phyloP scores from a whole-genome alignment of 257 asterid genomes.

The Ehretia macrophylla region DNA sequence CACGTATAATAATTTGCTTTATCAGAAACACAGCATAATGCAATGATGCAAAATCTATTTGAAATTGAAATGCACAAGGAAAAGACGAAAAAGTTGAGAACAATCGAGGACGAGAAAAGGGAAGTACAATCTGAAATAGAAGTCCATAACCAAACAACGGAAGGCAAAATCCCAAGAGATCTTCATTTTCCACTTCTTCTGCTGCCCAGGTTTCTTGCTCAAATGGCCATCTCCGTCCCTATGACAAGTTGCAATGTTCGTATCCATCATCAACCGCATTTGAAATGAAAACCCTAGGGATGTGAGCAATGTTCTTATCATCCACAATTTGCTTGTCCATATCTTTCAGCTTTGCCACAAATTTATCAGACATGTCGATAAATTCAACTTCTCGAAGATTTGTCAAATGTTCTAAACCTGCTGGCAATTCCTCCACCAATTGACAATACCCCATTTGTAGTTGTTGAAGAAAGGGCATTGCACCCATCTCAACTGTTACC shows the following conservation, averaged over 20 bases:
- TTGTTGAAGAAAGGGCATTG: slow-evolving; percentile 12
- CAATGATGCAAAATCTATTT: too few relatives aligned
- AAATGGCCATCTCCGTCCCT: not conserved
- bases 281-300: not conserved
- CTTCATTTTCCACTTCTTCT: too few relatives aligned
- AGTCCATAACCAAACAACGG: too few relatives aligned
- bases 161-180: too few relatives aligned
- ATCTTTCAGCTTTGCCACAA: not conserved
- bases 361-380: slow-evolving; percentile 2
- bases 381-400: not conserved
- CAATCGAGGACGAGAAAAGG: too few relatives aligned
- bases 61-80: too few relatives aligned
- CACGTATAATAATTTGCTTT: too few relatives aligned
- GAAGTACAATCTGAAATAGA: too few relatives aligned
- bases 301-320: not conserved
- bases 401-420: too few relatives aligned
- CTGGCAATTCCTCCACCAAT: slow-evolving; percentile 8
- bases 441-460: not conserved
- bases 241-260: not conserved
- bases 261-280: slow-evolving; percentile 2
- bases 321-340: not conserved
- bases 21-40: too few relatives aligned
- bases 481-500: slow-evolving; percentile 10
- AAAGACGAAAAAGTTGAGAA: too few relatives aligned
- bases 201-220: too few relatives aligned